Evolutionary conservation across 2,329 filamentous ascomycete species (phyloP).

Genomic region (Hymenoscyphus albidus): DNA sequence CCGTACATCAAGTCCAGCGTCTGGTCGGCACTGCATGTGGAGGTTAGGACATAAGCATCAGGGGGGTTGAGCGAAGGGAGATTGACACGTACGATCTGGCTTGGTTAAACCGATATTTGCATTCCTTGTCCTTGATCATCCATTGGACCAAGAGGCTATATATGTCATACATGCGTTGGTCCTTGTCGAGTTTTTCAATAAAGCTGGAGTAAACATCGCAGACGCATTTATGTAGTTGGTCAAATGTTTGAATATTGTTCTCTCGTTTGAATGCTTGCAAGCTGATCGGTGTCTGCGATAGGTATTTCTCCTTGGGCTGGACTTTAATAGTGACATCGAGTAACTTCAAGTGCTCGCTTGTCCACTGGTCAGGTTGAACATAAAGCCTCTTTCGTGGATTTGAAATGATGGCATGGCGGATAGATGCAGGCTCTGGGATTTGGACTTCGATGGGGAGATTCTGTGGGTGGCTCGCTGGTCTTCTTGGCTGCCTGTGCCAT

Average conservation of each 20-base stretch:
- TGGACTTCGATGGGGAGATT: background rate
- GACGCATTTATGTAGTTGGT: background rate
- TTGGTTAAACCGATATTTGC: background rate
- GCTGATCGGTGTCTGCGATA: background rate
- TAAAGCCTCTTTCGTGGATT: slow-evolving; percentile 1
- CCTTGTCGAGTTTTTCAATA: background rate
- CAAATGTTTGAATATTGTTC: background rate
- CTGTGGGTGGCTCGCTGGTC: background rate
- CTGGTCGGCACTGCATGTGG: background rate
- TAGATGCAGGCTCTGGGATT: background rate
- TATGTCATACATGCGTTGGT: background rate
- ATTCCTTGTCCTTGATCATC: background rate
- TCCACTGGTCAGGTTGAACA: background rate
- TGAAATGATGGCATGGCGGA: background rate
- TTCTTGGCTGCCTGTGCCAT: background rate
- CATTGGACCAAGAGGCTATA: background rate
- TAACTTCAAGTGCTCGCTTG: background rate
- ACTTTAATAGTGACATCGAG: background rate
- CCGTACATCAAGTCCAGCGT: background rate
- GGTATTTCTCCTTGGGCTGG: background rate
- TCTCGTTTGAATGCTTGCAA: background rate
- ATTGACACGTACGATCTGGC: background rate
- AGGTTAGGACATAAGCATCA: background rate
- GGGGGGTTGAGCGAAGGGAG: background rate
- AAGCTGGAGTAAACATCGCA: background rate